Evolutionary conservation across 352 stramenopile species (phyloP).

Genomic region (Pythium monospermum): DNA sequence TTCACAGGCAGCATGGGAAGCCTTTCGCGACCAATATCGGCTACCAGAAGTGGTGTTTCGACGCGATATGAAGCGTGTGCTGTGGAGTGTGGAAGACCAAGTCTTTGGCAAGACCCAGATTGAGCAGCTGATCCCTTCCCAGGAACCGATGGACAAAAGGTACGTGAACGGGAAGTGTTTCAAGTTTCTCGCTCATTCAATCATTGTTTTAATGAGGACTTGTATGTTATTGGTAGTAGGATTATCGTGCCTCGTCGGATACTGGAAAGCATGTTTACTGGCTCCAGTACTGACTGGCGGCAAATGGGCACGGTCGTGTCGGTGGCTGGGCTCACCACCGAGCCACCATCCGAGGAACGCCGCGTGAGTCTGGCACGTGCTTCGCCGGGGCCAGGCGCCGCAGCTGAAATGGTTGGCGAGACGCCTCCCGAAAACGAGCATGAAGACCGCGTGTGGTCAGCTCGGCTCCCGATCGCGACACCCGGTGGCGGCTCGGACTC

Average conservation of each 20-base stretch:
- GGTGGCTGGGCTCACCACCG: slow-evolving; percentile 7
- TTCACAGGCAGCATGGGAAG: slow-evolving; percentile 46
- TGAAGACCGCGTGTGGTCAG: slow-evolving; percentile 24
- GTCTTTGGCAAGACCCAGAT: slow-evolving; percentile 50
- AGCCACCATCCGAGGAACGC: slow-evolving; percentile 14
- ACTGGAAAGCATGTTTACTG: slow-evolving; percentile 14
- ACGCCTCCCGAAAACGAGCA: slow-evolving; percentile 14
- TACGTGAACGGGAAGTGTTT: not conserved
- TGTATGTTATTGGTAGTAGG: no score
- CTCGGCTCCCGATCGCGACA: slow-evolving; percentile 19
- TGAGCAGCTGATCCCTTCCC: slow-evolving; percentile 33
- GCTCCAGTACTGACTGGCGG: slow-evolving; percentile 15
- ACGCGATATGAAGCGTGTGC: slow-evolving; percentile 62
- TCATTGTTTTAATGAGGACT: not conserved
- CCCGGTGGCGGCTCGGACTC: slow-evolving; percentile 9
- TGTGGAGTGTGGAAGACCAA: slow-evolving; percentile 44
- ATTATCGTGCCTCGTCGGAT: slow-evolving; percentile 20
- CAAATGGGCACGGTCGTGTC: slow-evolving; percentile 11
- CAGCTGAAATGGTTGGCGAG: slow-evolving; percentile 18
- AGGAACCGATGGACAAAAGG: slow-evolving; percentile 1
- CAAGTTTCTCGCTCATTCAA: no score
- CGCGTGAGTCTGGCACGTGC: slow-evolving; percentile 9
- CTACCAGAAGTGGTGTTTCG: slow-evolving; percentile 44
- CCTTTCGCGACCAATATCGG: slow-evolving; percentile 34
- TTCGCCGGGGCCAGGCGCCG: not conserved